phyloP scores from a whole-genome alignment of 805 yeast genomes.

The Priceomyces melissophilus region DNA sequence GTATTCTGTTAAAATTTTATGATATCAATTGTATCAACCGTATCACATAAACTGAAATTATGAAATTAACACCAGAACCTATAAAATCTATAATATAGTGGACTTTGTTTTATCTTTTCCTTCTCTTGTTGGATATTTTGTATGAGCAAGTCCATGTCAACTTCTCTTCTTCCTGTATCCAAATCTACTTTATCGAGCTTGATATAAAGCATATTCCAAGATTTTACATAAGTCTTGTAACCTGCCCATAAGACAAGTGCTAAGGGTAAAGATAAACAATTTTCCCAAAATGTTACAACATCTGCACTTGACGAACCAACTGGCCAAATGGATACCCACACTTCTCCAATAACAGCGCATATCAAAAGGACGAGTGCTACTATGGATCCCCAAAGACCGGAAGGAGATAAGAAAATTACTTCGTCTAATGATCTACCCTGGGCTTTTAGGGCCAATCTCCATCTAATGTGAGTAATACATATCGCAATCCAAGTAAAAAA shows the following conservation, averaged over 20 bases:
- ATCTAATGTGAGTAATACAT: conserved; percentile 38
- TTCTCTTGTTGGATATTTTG: conserved; percentile 41
- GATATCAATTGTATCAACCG: too few species aligned
- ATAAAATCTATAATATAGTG: conserved; percentile 26
- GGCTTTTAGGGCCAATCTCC: conserved; percentile 34
- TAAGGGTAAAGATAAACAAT: conserved; percentile 47
- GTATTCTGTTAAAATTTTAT: too few species aligned
- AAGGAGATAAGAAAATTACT: conserved; percentile 29
- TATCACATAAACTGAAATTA: too few species aligned
- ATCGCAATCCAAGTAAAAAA: conserved; percentile 42
- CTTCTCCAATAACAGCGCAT: conserved; percentile 33
- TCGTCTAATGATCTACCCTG: conserved; percentile 35
- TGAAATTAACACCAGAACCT: conserved; percentile 27
- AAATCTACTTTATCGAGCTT: conserved; percentile 36
- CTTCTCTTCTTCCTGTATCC: conserved; percentile 41
- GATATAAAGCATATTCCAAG: conserved; percentile 28
- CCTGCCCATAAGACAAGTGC: conserved; percentile 42
- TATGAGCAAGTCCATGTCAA: conserved; percentile 35
- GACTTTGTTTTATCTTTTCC: conserved; percentile 21
- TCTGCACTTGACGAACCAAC: conserved; percentile 20
- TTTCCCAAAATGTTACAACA: conserved; percentile 45
- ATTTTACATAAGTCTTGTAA: conserved; percentile 35
- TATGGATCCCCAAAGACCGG: conserved; percentile 37
- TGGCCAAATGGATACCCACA: conserved; percentile 41
- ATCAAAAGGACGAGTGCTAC: conserved; percentile 28